A percentile compares a stretch with the other conserved stretches of the same genome.
Conservation (phyloP, 1,284 basidiomycete genomes). For the Wallemia ichthyophaga region DNA sequence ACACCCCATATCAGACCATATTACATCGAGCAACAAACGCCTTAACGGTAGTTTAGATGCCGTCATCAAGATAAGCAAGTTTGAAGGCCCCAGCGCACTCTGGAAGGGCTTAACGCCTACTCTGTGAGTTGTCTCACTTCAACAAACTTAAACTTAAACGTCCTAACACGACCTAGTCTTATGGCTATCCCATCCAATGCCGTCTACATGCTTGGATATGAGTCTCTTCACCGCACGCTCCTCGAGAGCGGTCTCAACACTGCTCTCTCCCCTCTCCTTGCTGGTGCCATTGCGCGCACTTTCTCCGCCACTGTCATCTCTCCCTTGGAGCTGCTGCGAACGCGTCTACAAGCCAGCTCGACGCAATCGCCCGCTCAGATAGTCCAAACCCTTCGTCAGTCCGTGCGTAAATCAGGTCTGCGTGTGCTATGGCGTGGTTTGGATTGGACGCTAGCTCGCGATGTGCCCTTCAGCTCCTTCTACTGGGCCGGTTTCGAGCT, state of each 20-base stretch:
- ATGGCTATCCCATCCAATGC: conserved; percentile 82
- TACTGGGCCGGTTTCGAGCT: conserved; percentile 34
- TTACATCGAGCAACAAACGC: conserved; percentile 11
- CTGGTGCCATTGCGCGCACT: conserved; percentile 55
- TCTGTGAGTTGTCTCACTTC: conserved; percentile 25
- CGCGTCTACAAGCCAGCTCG: conserved; percentile 57
- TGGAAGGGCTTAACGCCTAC: conserved; percentile 76
- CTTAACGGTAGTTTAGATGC: conserved; percentile 56
- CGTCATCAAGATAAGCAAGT: conserved; percentile 38
- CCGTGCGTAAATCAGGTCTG: conserved; percentile 27
- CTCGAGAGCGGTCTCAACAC: conserved; percentile 17
- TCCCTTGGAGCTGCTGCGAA: conserved; percentile 75
- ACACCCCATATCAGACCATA: background rate
- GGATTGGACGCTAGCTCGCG: conserved; percentile 73
- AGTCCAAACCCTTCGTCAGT: background rate
- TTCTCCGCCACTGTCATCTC: conserved; percentile 51
- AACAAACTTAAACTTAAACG: background rate
- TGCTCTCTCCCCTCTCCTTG: conserved; percentile 34
- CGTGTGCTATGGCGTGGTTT: conserved; percentile 63
- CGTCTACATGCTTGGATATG: conserved; percentile 87
- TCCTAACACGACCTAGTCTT: conserved; percentile 21
- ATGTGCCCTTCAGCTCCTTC: conserved; percentile 83
- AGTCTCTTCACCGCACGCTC: conserved; percentile 30
- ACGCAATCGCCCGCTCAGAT: conserved; percentile 13
- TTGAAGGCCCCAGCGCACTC: conserved; percentile 42